phyloP scores from a whole-genome alignment of 2,329 filamentous ascomycete genomes.

The Talaromyces sp. region DNA sequence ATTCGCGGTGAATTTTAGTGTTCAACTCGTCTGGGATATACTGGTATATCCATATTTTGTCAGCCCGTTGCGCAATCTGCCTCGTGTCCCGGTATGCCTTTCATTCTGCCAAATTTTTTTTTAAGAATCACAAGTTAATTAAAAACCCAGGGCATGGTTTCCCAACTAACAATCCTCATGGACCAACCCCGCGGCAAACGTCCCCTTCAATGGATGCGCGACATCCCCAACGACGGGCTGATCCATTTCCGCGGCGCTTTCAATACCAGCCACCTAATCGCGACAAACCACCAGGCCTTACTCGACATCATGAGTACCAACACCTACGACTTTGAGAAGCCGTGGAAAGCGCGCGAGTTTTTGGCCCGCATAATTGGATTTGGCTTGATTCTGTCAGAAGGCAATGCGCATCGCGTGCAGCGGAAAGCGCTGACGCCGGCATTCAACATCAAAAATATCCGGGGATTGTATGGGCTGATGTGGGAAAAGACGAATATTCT shows the following conservation, averaged over 20 bases:
- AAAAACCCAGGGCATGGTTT: constrained; percentile 19
- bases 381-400: constrained; percentile 48
- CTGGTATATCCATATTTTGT: constrained; percentile 48
- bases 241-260: constrained; percentile 48
- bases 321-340: constrained; percentile 52
- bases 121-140: not conserved
- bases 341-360: constrained; percentile 38
- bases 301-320: constrained; percentile 50
- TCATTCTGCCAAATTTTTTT: not conserved
- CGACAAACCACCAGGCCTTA: constrained; percentile 35
- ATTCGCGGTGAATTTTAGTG: constrained; percentile 19
- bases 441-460: constrained; percentile 33
- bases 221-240: constrained; percentile 51
- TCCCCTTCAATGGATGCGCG: constrained; percentile 44
- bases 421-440: constrained; percentile 32
- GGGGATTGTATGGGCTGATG: constrained; percentile 30
- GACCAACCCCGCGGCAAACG: constrained; percentile 27
- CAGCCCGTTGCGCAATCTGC: constrained; percentile 47
- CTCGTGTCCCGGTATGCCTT: constrained; percentile 38
- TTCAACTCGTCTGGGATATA: constrained; percentile 30
- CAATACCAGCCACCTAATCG: constrained; percentile 29
- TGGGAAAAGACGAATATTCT: constrained; percentile 32
- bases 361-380: constrained; percentile 46
- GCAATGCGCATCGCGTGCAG: constrained; percentile 46
- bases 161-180: constrained; percentile 24